Percentiles rank a stretch among this genome's conserved stretches.
Evolutionary conservation across 1,284 basidiomycete genomes (phyloP).

Genomic region (Microbotryum scabiosae): DNA sequence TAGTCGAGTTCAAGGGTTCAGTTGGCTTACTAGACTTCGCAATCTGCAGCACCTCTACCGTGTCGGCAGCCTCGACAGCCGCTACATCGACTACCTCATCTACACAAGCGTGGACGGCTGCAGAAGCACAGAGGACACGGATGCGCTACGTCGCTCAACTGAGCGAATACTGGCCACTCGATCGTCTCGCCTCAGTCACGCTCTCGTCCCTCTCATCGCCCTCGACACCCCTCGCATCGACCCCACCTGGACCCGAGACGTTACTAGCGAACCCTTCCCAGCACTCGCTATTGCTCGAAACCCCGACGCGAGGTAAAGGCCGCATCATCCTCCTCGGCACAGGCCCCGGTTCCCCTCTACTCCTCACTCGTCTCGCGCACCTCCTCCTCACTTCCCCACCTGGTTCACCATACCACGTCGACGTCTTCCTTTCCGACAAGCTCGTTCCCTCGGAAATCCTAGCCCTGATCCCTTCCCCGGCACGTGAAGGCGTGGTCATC

Average conservation of each 20-base stretch:
- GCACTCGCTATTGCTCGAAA: constrained; percentile 23
- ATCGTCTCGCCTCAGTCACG: constrained; percentile 21
- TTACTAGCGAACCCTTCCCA: neutral
- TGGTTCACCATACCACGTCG: constrained; percentile 48
- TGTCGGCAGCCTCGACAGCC: neutral
- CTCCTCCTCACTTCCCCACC: constrained; percentile 58
- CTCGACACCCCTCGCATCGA: constrained; percentile 9
- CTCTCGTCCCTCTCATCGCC: constrained; percentile 37
- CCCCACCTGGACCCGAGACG: neutral
- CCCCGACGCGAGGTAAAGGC: constrained; percentile 44
- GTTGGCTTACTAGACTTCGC: no score
- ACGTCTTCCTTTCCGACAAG: constrained; percentile 84
- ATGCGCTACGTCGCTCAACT: constrained; percentile 43
- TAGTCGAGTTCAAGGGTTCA: neutral
- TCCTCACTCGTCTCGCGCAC: constrained; percentile 81
- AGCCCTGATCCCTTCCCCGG: constrained; percentile 59
- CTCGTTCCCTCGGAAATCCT: constrained; percentile 89
- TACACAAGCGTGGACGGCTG: constrained; percentile 17
- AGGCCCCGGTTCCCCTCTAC: constrained; percentile 85
- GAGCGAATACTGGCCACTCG: constrained; percentile 27
- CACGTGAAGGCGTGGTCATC: constrained; percentile 50
- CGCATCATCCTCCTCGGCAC: constrained; percentile 83
- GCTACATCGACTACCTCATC: neutral
- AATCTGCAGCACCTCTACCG: neutral
- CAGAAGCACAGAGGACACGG: constrained; percentile 25